Percentiles rank a stretch among this genome's conserved stretches.
phyloP scores from a whole-genome alignment of 106 monocot species.

The Dioscorea zingiberensis region DNA sequence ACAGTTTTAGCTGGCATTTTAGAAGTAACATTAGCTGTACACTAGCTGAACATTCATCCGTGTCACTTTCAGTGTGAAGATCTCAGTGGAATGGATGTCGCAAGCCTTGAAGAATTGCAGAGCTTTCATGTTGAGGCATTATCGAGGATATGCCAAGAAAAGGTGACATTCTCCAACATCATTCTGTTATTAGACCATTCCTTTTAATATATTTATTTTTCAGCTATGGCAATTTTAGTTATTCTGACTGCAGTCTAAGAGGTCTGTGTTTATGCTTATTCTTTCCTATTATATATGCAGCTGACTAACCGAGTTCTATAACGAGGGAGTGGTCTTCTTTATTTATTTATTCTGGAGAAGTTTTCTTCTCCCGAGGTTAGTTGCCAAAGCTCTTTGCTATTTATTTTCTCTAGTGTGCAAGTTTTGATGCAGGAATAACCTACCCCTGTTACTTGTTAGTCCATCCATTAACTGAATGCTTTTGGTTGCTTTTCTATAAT shows the following conservation, averaged over 20 bases:
- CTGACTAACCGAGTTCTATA: slow-evolving; percentile 12
- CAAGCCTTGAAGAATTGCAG: slow-evolving; percentile 68
- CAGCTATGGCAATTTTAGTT: too few relatives aligned
- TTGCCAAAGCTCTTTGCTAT: neutral
- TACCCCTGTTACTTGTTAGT: too few relatives aligned
- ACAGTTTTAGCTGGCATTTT: too few relatives aligned
- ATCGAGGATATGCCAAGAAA: slow-evolving; percentile 83
- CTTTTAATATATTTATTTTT: neutral
- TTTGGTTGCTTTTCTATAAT: too few relatives aligned
- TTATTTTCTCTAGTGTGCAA: too few relatives aligned
- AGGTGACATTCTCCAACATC: slow-evolving; percentile 32
- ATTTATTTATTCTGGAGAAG: neutral
- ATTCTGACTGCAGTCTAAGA: too few relatives aligned
- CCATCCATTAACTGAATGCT: too few relatives aligned
- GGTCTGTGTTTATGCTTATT: too few relatives aligned
- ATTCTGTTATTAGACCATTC: neutral
- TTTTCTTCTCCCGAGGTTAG: neutral
- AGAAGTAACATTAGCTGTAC: too few relatives aligned
- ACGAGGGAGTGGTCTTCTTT: neutral
- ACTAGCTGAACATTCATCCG: neutral
- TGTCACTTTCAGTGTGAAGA: slow-evolving; percentile 63
- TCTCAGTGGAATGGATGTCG: slow-evolving; percentile 48
- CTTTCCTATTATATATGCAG: slow-evolving; percentile 5
- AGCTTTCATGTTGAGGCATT: slow-evolving; percentile 84
- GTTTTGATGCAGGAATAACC: too few relatives aligned